These are phyloP conservation scores for Zygoascus ofunaensis DNA, from an alignment of 805 yeast species.

Conservation along the genomic window DNA sequence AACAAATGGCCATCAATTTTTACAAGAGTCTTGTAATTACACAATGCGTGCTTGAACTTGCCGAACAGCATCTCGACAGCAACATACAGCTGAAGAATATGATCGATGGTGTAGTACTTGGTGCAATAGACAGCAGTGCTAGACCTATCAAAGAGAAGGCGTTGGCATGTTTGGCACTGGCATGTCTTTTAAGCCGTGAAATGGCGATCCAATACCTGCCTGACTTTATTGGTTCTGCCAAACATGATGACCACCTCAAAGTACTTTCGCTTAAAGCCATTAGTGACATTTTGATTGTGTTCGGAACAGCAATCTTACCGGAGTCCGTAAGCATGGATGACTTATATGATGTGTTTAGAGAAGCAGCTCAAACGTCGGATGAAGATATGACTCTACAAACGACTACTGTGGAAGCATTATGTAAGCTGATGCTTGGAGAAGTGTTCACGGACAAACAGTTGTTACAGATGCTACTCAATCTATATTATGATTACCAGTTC, in stretches of 20 bases:
- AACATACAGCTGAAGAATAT: conserved; percentile 60
- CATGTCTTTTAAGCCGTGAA: conserved; percentile 57
- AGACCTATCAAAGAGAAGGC: conserved; percentile 52
- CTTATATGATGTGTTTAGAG: conserved; percentile 62
- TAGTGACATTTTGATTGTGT: conserved; percentile 68
- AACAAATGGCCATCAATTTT: conserved; percentile 15
- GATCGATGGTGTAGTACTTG: conserved; percentile 66
- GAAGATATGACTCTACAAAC: conserved; percentile 63
- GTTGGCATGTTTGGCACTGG: conserved; percentile 66
- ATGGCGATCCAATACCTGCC: conserved; percentile 53
- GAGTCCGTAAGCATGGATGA: conserved; percentile 49
- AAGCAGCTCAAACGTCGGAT: conserved; percentile 35
- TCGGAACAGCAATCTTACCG: conserved; percentile 55
- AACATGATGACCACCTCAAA: conserved; percentile 55
- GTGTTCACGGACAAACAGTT: conserved; percentile 61
- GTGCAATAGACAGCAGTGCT: conserved; percentile 56
- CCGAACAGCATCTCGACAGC: conserved; percentile 53
- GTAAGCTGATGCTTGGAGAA: conserved; percentile 73
- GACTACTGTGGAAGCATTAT: conserved; percentile 75
- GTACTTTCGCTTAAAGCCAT: conserved; percentile 58
- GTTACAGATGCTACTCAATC: conserved; percentile 48
- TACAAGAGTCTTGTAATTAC: conserved; percentile 58
- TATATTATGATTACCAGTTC: conserved; percentile 67
- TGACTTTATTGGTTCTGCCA: conserved; percentile 55
- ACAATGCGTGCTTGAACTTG: conserved; percentile 57